Evolutionary conservation across 129 eudicot species (phyloP).

Genomic region (Centella asiatica): DNA sequence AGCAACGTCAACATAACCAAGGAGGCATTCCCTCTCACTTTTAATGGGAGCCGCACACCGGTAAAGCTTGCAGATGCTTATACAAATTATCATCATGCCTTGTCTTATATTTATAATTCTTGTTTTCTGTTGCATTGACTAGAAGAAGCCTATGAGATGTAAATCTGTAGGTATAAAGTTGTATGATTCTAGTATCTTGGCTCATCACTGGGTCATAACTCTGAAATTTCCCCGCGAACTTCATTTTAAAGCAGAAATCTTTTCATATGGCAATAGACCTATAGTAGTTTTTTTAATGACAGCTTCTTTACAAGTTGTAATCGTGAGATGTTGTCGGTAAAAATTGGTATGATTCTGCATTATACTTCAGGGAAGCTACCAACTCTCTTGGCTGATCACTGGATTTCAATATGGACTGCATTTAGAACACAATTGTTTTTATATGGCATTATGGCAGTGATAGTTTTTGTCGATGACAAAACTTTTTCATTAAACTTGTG

Average conservation of each 20-base stretch:
- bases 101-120: background rate
- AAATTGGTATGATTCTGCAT: background rate
- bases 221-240: too few relatives aligned
- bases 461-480: too few relatives aligned
- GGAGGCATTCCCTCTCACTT: slow-evolving; percentile 60
- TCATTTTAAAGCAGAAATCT: too few relatives aligned
- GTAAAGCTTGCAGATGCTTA: slow-evolving; percentile 28
- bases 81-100: background rate
- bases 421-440: background rate
- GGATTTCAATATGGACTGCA: background rate
- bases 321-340: background rate
- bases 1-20: slow-evolving; percentile 45
- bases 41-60: slow-evolving; percentile 79
- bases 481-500: too few relatives aligned
- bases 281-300: too few relatives aligned
- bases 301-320: too few relatives aligned
- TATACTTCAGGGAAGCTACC: background rate
- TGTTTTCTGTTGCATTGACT: background rate
- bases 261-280: too few relatives aligned
- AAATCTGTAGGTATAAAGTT: background rate
- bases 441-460: too few relatives aligned
- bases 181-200: background rate
- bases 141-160: background rate
- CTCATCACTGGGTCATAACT: background rate
- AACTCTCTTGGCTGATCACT: background rate